These are phyloP conservation scores for Ogataea glucozyma DNA, from an alignment of 805 yeast species.

Conservation along the genomic window DNA sequence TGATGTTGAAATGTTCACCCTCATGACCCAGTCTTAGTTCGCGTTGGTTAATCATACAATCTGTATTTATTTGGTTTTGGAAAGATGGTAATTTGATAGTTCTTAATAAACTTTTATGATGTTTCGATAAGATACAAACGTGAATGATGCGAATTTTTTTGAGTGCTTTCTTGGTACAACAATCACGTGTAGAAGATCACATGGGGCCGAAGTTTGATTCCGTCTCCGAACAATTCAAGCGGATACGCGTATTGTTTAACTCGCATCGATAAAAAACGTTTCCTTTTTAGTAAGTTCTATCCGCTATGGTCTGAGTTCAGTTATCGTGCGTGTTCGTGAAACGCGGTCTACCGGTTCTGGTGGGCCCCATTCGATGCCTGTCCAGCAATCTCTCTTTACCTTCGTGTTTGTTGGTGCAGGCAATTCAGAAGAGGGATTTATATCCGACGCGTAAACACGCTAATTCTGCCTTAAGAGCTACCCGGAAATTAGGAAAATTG, in stretches of 20 bases:
- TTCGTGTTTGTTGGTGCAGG: slow-evolving; percentile 2
- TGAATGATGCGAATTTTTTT: no score
- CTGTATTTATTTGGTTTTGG: background rate
- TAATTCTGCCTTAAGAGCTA: background rate
- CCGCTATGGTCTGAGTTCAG: slow-evolving; percentile 5
- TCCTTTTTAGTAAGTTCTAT: slow-evolving; percentile 12
- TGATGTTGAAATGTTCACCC: slow-evolving; percentile 5
- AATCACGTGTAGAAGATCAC: background rate
- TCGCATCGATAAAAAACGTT: slow-evolving; percentile 1
- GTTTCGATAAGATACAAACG: no score
- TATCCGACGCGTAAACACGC: slow-evolving; percentile 8
- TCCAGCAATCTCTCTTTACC: no score
- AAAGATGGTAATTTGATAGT: background rate
- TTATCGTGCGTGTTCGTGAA: slow-evolving; percentile 4
- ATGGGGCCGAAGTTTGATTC: background rate
- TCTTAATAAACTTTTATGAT: background rate
- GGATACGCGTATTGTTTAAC: background rate
- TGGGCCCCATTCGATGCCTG: no score
- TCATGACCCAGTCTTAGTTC: slow-evolving; percentile 1
- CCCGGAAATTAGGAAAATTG: slow-evolving; percentile 2
- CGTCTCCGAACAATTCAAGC: background rate
- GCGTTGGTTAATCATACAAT: background rate
- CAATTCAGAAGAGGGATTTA: slow-evolving; percentile 2
- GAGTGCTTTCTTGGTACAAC: no score
- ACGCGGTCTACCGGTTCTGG: slow-evolving; percentile 1